These are phyloP conservation scores for Alternaria hordeiaustralica DNA, from an alignment of 2,329 filamentous ascomycete species.

Conservation along the genomic window DNA sequence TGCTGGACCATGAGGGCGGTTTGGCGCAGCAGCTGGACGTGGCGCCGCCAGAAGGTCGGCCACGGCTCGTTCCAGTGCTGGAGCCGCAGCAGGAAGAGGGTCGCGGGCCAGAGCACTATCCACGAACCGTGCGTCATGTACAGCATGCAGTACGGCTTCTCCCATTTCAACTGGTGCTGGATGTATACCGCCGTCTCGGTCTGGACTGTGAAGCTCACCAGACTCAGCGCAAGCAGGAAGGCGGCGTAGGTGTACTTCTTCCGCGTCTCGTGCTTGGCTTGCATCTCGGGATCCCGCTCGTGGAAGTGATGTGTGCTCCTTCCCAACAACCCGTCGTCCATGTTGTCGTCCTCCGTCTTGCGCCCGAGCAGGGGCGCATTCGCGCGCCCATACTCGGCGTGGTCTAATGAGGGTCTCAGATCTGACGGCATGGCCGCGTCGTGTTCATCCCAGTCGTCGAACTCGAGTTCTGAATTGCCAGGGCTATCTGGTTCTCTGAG, in stretches of 20 bases:
- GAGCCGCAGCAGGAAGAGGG: conserved; percentile 79
- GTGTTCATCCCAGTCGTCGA: conserved; percentile 56
- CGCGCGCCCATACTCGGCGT: conserved; percentile 50
- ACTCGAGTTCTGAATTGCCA: conserved; percentile 45
- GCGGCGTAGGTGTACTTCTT: conserved; percentile 87
- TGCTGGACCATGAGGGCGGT: conserved; percentile 87
- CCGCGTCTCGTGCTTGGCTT: conserved; percentile 70
- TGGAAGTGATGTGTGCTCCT: conserved; percentile 70
- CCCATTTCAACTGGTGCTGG: conserved; percentile 88
- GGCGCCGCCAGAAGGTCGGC: conserved; percentile 82
- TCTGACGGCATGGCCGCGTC: conserved; percentile 58
- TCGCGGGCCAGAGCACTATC: conserved; percentile 84
- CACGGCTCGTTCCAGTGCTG: conserved; percentile 82
- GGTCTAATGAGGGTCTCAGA: conserved; percentile 52
- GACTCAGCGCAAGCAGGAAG: conserved; percentile 80
- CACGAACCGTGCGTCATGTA: conserved; percentile 97
- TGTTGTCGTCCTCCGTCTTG: conserved; percentile 45
- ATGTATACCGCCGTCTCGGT: conserved; percentile 96
- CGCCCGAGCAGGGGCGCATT: conserved; percentile 61
- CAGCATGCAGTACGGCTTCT: conserved; percentile 99
- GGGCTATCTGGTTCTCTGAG: conserved; percentile 29
- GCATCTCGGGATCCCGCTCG: conserved; percentile 74
- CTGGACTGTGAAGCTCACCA: conserved; percentile 90
- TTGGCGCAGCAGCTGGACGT: conserved; percentile 66
- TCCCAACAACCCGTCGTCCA: conserved; percentile 51